Percentiles rank a stretch among this genome's conserved stretches.
Evolutionary conservation across 2,329 filamentous ascomycete genomes (phyloP).

Genomic region (Fusarium virguliforme): DNA sequence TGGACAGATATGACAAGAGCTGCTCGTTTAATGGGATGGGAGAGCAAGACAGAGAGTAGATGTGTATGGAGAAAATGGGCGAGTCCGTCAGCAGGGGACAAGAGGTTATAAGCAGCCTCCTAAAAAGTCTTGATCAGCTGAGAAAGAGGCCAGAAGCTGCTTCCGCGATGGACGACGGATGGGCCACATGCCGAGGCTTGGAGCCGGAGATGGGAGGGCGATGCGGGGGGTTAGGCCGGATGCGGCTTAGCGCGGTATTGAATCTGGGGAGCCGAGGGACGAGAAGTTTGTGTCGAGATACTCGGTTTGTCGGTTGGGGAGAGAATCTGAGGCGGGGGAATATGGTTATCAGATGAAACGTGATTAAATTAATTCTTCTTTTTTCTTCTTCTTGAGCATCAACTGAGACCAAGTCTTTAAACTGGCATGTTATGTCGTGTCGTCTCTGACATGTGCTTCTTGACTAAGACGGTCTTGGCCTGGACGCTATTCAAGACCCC

Average conservation of each 20-base stretch:
- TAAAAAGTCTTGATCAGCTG: slow-evolving; percentile 39
- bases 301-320: slow-evolving; percentile 20
- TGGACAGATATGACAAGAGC: slow-evolving; percentile 24
- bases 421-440: background rate
- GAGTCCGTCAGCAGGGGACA: slow-evolving; percentile 9
- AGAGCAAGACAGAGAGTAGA: background rate
- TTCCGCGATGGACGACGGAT: slow-evolving; percentile 25
- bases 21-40: slow-evolving; percentile 30
- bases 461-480: slow-evolving; percentile 18
- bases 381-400: background rate
- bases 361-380: background rate
- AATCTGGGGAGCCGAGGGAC: slow-evolving; percentile 53
- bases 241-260: slow-evolving; percentile 33
- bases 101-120: slow-evolving; percentile 42
- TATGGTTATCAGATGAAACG: slow-evolving; percentile 15
- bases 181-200: slow-evolving; percentile 50
- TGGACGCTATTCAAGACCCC: slow-evolving; percentile 15
- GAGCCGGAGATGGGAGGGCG: slow-evolving; percentile 25
- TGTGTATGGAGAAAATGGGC: slow-evolving; percentile 17
- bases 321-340: background rate
- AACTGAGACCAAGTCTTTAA: background rate
- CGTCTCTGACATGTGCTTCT: slow-evolving; percentile 40
- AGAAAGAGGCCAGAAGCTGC: slow-evolving; percentile 29
- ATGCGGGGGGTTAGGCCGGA: slow-evolving; percentile 29
- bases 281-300: slow-evolving; percentile 24